Evolutionary conservation across 2,329 filamentous ascomycete genomes (phyloP).

Genomic region (Verticillium isaacii): DNA sequence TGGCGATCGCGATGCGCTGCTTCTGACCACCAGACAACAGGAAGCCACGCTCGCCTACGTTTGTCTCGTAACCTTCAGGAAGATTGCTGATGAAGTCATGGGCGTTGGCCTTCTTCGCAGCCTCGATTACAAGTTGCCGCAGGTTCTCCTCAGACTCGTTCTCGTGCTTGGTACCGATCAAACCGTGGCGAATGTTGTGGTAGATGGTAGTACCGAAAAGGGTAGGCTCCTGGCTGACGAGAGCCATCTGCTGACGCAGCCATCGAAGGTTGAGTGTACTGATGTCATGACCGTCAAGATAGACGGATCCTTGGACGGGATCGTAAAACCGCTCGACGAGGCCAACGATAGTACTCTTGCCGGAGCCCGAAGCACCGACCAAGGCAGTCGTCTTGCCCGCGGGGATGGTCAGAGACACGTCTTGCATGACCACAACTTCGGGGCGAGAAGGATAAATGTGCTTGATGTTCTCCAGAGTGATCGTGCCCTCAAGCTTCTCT

Average conservation of each 20-base stretch:
- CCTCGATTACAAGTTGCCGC: constrained; percentile 67
- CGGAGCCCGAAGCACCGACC: constrained; percentile 89
- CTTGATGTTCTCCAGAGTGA: constrained; percentile 78
- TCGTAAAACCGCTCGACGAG: constrained; percentile 93
- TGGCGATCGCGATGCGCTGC: constrained; percentile 91
- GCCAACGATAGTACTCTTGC: constrained; percentile 92
- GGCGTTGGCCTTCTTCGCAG: constrained; percentile 86
- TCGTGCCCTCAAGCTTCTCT: constrained; percentile 67
- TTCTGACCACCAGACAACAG: constrained; percentile 92
- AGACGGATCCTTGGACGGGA: constrained; percentile 73
- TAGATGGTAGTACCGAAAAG: constrained; percentile 87
- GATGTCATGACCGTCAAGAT: constrained; percentile 80
- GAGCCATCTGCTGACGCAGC: constrained; percentile 85
- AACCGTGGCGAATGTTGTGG: constrained; percentile 83
- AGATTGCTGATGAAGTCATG: constrained; percentile 83
- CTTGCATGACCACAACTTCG: constrained; percentile 83
- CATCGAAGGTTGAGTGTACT: constrained; percentile 79
- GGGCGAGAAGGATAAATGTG: constrained; percentile 94
- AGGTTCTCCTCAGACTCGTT: constrained; percentile 62
- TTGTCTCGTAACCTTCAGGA: constrained; percentile 86
- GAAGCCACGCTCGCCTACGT: constrained; percentile 94
- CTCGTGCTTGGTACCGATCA: constrained; percentile 80
- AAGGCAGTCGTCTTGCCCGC: constrained; percentile 90
- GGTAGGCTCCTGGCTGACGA: constrained; percentile 90
- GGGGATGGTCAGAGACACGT: constrained; percentile 73